Evolutionary conservation across 2,329 filamentous ascomycete genomes (phyloP), one percentile per base, ranked within the genome.

Genomic region (Setomelanomma holmii): DNA sequence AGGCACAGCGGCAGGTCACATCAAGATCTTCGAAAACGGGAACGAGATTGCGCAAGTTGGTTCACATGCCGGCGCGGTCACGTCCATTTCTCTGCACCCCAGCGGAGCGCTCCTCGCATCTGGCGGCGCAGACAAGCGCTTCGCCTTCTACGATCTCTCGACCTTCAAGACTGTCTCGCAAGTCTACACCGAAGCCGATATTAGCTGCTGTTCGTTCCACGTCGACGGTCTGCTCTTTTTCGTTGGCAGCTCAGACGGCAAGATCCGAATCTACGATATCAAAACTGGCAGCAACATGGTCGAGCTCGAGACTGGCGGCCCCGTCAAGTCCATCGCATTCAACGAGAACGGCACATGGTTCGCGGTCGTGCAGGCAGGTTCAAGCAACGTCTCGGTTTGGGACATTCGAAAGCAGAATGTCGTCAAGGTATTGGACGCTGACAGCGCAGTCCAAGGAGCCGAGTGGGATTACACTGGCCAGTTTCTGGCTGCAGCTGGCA

Each of bases 331-430:
- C 10, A 78, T 99, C 35, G 82, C 84, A 52, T 99, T 99, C 77
- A 97, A 93, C 0, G 95, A 99, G 75, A 99, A 99, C 65, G 95
- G 95, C 20, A 96, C 90, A 66, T 98, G 93, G 91, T 87, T 99
- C 59, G 93, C 93, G 1, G 89, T 91, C 4, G 88, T 88, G 6
- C 86, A 89, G 52, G 87, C 91, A 74, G 87, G 86, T 23, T 90
- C 92, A 60, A 89, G 86, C 19, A 88, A 82, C 20, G 88, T 96
- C 33, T 90, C 90, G 8, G 86, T 98, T 48, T 98, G 96, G 81
- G 93, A 98, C 75, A 82, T 99, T 55, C 88, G 95, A 64, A 97
- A 96, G 77, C 87, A 89, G 16, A 87, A 88, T 4, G 84, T 87
- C 66, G 87, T 88, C 71, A 96, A 96, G 82, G 85, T 89, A n/a